phyloP scores from a whole-genome alignment of 352 stramenopile species.

The Discostella stelligera region DNA sequence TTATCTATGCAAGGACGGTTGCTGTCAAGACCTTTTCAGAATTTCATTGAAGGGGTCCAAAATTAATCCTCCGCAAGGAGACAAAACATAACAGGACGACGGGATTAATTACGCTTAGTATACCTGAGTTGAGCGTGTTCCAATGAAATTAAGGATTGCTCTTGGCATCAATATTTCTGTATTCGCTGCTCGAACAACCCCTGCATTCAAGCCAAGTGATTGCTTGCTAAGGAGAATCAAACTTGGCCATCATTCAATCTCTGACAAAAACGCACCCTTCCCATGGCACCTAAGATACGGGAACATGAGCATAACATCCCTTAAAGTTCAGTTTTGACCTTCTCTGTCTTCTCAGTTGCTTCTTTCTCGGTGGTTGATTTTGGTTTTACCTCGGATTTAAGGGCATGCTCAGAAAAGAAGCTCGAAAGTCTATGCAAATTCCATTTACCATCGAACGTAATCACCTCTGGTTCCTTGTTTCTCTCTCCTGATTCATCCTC shows the following conservation, averaged over 20 bases:
- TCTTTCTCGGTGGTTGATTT: constrained; percentile 11
- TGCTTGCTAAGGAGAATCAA: neutral
- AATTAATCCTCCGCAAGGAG: neutral
- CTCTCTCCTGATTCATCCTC: constrained; percentile 15
- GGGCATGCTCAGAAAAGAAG: constrained; percentile 60
- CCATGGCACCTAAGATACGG: neutral
- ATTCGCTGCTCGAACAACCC: neutral
- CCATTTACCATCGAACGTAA: constrained; percentile 60
- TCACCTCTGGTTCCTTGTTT: constrained; percentile 16
- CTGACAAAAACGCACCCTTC: neutral
- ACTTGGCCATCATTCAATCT: constrained; percentile 32
- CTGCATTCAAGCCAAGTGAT: constrained; percentile 20
- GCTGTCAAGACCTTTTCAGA: neutral
- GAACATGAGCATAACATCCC: neutral
- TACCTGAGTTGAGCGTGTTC: neutral
- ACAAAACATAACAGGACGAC: neutral
- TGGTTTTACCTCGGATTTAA: constrained; percentile 41
- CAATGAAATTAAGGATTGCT: neutral
- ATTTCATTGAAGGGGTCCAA: too few relatives aligned
- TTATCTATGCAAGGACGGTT: neutral
- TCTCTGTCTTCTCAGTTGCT: constrained; percentile 15
- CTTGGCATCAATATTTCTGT: neutral
- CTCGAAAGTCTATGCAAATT: constrained; percentile 49
- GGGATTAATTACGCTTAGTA: too few relatives aligned
- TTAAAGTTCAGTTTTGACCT: constrained; percentile 40